Conservation (phyloP, 805 yeast genomes). For the Scheffersomyces lignosus region DNA sequence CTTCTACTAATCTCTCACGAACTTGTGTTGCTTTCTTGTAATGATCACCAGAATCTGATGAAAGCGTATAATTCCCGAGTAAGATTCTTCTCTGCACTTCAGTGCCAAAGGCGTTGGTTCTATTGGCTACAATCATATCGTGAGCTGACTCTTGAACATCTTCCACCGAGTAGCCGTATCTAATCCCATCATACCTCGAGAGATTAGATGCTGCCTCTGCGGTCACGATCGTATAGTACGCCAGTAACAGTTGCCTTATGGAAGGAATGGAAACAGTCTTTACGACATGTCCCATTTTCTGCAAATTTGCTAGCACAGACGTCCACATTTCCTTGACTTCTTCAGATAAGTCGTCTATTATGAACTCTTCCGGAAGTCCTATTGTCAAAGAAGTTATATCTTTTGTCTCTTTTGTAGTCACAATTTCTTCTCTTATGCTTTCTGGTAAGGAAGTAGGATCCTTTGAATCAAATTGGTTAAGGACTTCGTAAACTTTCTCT, state of each 20-base stretch:
- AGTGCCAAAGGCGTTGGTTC: conserved; percentile 68
- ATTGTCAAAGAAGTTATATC: conserved; percentile 38
- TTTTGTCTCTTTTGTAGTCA: conserved; percentile 1
- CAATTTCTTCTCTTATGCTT: conserved; percentile 30
- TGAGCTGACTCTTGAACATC: conserved; percentile 3
- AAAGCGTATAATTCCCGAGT: conserved; percentile 83
- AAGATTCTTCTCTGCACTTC: conserved; percentile 84
- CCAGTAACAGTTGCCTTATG: conserved; percentile 64
- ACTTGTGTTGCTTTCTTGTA: conserved; percentile 73
- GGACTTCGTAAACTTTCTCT: conserved; percentile 48
- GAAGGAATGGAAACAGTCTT: conserved; percentile 70
- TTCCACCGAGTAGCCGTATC: conserved; percentile 65
- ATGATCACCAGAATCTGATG: conserved; percentile 73
- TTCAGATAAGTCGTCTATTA: conserved; percentile 52
- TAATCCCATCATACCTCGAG: conserved; percentile 84
- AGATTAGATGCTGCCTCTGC: conserved; percentile 94
- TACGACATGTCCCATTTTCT: conserved; percentile 51
- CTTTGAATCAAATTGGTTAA: conserved; percentile 63
- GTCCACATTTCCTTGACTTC: conserved; percentile 50
- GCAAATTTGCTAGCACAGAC: conserved; percentile 43
- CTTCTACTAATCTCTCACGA: conserved; percentile 58
- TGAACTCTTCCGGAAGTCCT: conserved; percentile 75
- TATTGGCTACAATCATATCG: conserved; percentile 42
- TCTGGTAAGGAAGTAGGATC: conserved; percentile 74
- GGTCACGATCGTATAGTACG: conserved; percentile 85